Evolutionary conservation across 345 rosid species (phyloP).

Genomic region (Lepidium aucheri): DNA sequence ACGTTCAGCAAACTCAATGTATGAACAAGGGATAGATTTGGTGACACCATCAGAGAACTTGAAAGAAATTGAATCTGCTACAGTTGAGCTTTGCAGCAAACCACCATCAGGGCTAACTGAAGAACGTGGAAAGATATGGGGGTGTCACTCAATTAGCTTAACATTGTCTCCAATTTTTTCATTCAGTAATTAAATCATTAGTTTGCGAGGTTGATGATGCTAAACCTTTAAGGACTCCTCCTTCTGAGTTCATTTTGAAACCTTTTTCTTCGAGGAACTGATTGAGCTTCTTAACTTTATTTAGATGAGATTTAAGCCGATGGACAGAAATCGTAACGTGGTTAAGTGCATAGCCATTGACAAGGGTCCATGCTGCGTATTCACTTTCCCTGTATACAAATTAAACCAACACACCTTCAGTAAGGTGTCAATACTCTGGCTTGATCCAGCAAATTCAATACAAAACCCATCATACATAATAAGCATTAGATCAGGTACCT

Average conservation of each 20-base stretch:
- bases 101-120: slow-evolving; percentile 96
- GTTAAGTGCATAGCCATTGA: slow-evolving; percentile 88
- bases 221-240: slow-evolving; percentile 84
- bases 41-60: slow-evolving; percentile 56
- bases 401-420: neutral
- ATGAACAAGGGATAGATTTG: slow-evolving; percentile 79
- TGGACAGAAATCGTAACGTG: slow-evolving; percentile 86
- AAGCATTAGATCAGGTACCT: slow-evolving; percentile 31
- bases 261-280: slow-evolving; percentile 61
- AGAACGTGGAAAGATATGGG: neutral
- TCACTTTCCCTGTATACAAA: slow-evolving; percentile 65
- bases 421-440: neutral
- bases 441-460: neutral
- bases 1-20: slow-evolving; percentile 96
- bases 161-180: neutral
- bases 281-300: slow-evolving; percentile 51
- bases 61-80: slow-evolving; percentile 66
- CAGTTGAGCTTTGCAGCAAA: slow-evolving; percentile 87
- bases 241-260: slow-evolving; percentile 76
- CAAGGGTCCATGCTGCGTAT: slow-evolving; percentile 98
- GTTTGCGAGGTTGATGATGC: neutral
- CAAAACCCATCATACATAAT: no score
- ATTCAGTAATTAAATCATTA: neutral
- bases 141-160: neutral
- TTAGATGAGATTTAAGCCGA: slow-evolving; percentile 61